Conservation (phyloP, 371 early-diverging fungal genomes). For the Mucor saturninus region DNA sequence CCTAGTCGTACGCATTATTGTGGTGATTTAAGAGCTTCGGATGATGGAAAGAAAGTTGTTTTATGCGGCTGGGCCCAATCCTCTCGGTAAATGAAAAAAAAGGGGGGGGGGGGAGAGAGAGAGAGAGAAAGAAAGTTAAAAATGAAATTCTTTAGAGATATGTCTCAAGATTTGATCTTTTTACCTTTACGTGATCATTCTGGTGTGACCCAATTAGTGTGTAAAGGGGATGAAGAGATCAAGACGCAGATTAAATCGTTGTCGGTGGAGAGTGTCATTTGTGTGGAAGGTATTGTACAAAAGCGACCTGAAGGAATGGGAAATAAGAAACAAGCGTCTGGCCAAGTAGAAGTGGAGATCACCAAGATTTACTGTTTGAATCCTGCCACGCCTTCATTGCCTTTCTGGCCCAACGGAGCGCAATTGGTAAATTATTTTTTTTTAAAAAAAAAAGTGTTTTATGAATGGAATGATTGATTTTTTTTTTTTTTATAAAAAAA, state of each 20-base stretch:
- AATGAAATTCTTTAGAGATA: conserved; percentile 41
- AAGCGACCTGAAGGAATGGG: conserved; percentile 57
- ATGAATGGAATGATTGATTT: no score
- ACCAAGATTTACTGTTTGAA: conserved; percentile 70
- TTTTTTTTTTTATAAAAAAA: no score
- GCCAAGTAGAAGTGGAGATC: conserved; percentile 77
- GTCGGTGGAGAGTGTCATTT: conserved; percentile 69
- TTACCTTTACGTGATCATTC: conserved; percentile 71
- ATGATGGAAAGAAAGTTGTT: conserved; percentile 67
- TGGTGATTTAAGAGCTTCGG: conserved; percentile 58
- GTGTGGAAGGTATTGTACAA: conserved; percentile 65
- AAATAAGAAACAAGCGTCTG: conserved; percentile 58
- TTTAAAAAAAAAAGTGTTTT: background rate
- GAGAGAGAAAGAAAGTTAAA: background rate
- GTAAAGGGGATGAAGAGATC: conserved; percentile 29
- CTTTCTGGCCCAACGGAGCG: conserved; percentile 70
- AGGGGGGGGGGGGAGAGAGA: no score
- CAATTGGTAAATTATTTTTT: conserved; percentile 52
- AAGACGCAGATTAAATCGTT: conserved; percentile 51
- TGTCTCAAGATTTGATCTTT: conserved; percentile 69
- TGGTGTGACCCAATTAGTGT: conserved; percentile 71
- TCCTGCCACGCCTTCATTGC: conserved; percentile 67
- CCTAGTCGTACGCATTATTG: conserved; percentile 75
- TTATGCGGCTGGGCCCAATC: conserved; percentile 81
- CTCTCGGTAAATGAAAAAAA: conserved; percentile 49